A percentile compares a stretch with the other conserved stretches of the same genome.
Conservation (phyloP, 1,284 basidiomycete species). For the Boletus semigastroideus region DNA sequence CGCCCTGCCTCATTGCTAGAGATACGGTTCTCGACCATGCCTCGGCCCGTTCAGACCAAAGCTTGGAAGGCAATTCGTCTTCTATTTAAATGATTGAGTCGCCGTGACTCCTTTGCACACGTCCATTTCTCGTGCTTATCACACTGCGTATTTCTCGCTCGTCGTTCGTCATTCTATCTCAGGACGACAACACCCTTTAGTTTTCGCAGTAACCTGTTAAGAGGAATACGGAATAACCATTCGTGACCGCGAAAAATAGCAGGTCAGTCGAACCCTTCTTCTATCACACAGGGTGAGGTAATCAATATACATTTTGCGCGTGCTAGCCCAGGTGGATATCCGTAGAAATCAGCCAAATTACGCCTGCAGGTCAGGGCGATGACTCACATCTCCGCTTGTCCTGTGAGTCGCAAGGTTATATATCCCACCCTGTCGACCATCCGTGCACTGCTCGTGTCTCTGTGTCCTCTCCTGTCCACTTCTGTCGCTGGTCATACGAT, state of each 20-base stretch:
- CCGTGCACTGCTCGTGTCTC: neutral
- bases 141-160: neutral
- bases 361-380: conserved; percentile 13
- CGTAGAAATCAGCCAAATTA: conserved; percentile 1
- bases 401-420: conserved; percentile 14
- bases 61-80: neutral
- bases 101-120: neutral
- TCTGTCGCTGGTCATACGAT: conserved; percentile 11
- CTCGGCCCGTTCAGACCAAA: neutral
- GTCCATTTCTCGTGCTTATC: neutral
- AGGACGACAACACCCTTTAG: neutral
- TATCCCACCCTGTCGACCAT: conserved; percentile 3
- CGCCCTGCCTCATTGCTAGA: conserved; percentile 3
- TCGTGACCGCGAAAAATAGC: neutral
- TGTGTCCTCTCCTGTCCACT: neutral
- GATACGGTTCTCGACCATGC: neutral
- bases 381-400: conserved; percentile 11
- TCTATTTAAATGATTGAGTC: conserved; percentile 1
- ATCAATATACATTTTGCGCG: neutral
- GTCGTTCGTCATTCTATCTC: neutral
- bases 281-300: neutral
- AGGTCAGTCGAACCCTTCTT: neutral
- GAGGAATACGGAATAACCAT: neutral
- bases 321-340: neutral
- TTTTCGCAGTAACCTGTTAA: neutral